Conservation (phyloP, 176 grass and related monocot genomes). For the Themeda triandra region DNA sequence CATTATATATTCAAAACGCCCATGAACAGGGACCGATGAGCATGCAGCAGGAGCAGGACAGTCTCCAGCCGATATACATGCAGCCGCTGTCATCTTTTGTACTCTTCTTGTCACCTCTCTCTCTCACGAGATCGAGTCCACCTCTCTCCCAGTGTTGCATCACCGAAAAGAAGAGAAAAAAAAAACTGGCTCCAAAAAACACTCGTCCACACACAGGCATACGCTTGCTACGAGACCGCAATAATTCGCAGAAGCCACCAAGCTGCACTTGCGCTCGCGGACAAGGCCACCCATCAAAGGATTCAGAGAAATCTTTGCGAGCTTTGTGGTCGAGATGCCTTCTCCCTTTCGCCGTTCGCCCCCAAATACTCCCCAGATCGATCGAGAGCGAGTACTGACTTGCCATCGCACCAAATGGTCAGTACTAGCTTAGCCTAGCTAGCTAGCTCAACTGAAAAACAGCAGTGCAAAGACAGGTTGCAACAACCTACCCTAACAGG, state of each 20-base stretch:
- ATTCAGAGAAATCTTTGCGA: constrained; percentile 61
- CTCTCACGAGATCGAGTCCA: constrained; percentile 34
- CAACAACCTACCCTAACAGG: constrained; percentile 17
- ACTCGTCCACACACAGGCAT: constrained; percentile 56
- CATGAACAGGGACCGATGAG: not conserved
- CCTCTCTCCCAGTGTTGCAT: constrained; percentile 11
- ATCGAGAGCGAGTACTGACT: constrained; percentile 22
- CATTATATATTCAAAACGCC: not conserved
- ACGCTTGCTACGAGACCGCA: constrained; percentile 15
- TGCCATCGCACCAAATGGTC: constrained; percentile 34
- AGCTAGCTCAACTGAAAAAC: not conserved
- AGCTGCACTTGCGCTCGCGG: constrained; percentile 42
- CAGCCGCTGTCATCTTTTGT: constrained; percentile 51
- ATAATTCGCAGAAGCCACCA: constrained; percentile 55
- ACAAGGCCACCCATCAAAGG: constrained; percentile 51
- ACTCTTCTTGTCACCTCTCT: constrained; percentile 34
- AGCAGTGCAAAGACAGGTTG: not conserved
- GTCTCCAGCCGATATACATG: constrained; percentile 58
- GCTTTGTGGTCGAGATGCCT: constrained; percentile 76
- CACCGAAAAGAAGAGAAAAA: not conserved
- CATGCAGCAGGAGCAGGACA: not conserved
- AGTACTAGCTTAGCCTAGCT: not conserved
- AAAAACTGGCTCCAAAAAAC: constrained; percentile 27
- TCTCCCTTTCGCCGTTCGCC: constrained; percentile 19
- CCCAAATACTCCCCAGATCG: constrained; percentile 29